Base-by-base conservation (phyloP, 805 yeast genomes). In the Wickerhamiella vanderwaltii region DNA sequence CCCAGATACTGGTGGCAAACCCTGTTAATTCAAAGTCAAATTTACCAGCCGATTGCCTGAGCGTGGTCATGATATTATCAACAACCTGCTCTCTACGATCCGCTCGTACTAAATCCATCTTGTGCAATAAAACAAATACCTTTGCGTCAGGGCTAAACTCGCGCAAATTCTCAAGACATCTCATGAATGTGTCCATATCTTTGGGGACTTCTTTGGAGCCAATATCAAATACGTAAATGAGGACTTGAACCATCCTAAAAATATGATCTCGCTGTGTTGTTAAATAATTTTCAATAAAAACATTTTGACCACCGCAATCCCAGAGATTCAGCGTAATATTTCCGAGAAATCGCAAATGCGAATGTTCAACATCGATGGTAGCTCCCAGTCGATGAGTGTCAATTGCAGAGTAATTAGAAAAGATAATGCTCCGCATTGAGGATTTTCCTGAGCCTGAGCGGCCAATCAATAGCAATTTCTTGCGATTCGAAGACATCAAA, bases 271-370 rank as follows among this genome's bases (percentile, higher is more conserved):
- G 76, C 48, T 85, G 94, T 42, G 83, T 78, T 3, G 87, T 74
- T 55, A 84, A 77, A 58, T 91, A 91, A 59, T 84, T 86, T 55
- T 88, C 96, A 84, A 91, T 87, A 51, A 87, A 91, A 2, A 81
- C 85, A 59, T 91, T 96, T 58, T 91, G 98, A 3, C 69, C 67
- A 17, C 97, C 98, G 63, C 98, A 91, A 60, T 91, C 98, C 97
- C 97, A 87, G 17, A 91, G 65, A 54, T 88, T 88, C 35, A 91
- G 66, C 1, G 96, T 86, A 93, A 91, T 85, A 58, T 88, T 87
- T 1, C 95, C 95, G 45, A 91, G 66, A 54, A 91, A 87, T 39
- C 97, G 67, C 43, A 91, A 64, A 62, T 88, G 95, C 2, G 96
- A 85, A 57, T 91, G 95, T 57, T 91, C 98, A n/a, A 91, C 96